Conservation (phyloP, 2,329 filamentous ascomycete species). For the Fusarium guadeloupense region DNA sequence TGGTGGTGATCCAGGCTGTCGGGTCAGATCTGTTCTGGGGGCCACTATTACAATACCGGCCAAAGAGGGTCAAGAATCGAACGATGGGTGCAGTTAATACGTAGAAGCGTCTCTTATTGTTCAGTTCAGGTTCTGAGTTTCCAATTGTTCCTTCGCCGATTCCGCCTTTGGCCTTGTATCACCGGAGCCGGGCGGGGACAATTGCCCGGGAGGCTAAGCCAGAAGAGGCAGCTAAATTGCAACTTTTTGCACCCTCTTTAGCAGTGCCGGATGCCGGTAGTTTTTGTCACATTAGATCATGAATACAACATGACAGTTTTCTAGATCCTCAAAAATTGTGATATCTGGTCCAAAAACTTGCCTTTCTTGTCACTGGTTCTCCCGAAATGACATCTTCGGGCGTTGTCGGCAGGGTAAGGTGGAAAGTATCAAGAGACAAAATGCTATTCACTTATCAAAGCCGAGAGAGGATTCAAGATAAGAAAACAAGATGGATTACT, state of each 20-base stretch:
- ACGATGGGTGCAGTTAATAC: conserved; percentile 15
- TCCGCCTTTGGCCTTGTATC: conserved; percentile 20
- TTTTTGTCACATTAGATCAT: conserved; percentile 8
- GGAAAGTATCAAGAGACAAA: not conserved
- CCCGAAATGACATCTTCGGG: not conserved
- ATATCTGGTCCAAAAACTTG: not conserved
- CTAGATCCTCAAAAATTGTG: not conserved
- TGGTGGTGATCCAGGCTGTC: conserved; percentile 3
- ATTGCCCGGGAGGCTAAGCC: conserved; percentile 41
- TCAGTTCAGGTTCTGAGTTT: conserved; percentile 18
- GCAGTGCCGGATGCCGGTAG: conserved; percentile 22
- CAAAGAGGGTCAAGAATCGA: conserved; percentile 15
- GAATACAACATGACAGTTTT: conserved; percentile 1
- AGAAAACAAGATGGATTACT: not conserved
- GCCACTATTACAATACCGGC: conserved; percentile 36
- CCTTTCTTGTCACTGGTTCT: not conserved
- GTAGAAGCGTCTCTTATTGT: conserved; percentile 12
- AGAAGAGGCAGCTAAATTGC: conserved; percentile 46
- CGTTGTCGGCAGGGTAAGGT: not conserved
- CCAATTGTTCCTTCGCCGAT: not conserved
- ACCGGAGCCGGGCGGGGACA: conserved; percentile 26
- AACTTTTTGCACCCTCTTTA: conserved; percentile 25
- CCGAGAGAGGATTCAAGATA: too few species aligned
- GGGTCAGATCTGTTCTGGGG: conserved; percentile 17
- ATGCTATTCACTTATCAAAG: not conserved